Percentiles rank a stretch among this genome's conserved stretches.
phyloP scores from a whole-genome alignment of 768 basidiomycete species.

The Hemileccinum rubropunctum region DNA sequence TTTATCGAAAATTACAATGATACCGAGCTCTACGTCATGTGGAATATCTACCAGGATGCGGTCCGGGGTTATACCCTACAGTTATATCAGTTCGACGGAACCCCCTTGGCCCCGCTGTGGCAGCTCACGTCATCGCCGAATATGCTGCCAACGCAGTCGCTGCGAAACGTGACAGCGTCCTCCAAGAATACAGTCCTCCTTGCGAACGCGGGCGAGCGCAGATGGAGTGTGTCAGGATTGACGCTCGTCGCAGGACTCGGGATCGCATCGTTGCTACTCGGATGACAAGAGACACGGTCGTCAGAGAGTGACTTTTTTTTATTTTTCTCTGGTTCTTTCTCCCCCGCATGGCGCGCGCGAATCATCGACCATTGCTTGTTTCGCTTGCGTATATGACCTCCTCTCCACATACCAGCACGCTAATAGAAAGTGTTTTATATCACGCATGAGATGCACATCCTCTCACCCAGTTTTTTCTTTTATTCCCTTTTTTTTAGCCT shows the following conservation, averaged over 20 bases:
- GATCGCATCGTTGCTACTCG: conserved; percentile 22
- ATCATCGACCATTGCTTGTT: neutral
- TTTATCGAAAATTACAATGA: conserved; percentile 83
- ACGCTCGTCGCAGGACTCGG: conserved; percentile 20
- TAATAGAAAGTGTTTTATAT: conserved; percentile 15
- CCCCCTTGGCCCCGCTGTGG: conserved; percentile 70
- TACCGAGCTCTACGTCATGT: conserved; percentile 60
- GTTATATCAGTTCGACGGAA: conserved; percentile 75
- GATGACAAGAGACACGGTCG: conserved; percentile 11
- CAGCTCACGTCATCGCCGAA: conserved; percentile 67
- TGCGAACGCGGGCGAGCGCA: conserved; percentile 26
- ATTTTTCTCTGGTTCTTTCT: neutral
- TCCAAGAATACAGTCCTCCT: conserved; percentile 11
- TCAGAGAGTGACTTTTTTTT: neutral
- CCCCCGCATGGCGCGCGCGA: neutral
- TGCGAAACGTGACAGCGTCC: conserved; percentile 53
- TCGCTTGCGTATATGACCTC: conserved; percentile 6
- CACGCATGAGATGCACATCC: conserved; percentile 7
- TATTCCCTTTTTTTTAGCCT: neutral
- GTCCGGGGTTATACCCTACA: conserved; percentile 65
- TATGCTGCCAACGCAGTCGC: conserved; percentile 75
- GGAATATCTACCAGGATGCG: conserved; percentile 74
- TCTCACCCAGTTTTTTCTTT: neutral
- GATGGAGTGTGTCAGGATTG: conserved; percentile 14
- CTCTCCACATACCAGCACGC: conserved; percentile 18